phyloP scores from a whole-genome alignment of 805 yeast genomes.

The Spathaspora hagerdaliae region DNA sequence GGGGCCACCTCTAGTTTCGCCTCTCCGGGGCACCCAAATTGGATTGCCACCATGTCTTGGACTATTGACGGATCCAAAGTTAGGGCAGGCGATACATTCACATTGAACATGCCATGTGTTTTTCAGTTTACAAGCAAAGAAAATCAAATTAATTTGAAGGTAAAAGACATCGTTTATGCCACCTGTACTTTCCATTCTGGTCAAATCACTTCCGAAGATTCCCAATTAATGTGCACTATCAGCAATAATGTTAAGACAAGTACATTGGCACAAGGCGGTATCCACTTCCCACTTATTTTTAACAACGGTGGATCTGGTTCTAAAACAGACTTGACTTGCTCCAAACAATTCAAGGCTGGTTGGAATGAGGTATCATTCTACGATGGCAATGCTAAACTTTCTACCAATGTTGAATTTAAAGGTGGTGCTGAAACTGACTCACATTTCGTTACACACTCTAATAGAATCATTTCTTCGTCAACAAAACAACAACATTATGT shows the following conservation, averaged over 20 bases:
- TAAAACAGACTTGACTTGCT: slow-evolving; percentile 13
- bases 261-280: slow-evolving; percentile 13
- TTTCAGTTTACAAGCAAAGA: slow-evolving; percentile 15
- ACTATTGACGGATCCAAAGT: slow-evolving; percentile 10
- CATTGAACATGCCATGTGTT: slow-evolving; percentile 22
- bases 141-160: slow-evolving; percentile 10
- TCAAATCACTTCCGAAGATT: slow-evolving; percentile 10
- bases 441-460: neutral
- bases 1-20: neutral
- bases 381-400: slow-evolving; percentile 13
- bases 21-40: slow-evolving; percentile 4
- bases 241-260: slow-evolving; percentile 7
- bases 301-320: slow-evolving; percentile 14
- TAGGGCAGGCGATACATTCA: slow-evolving; percentile 22
- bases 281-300: slow-evolving; percentile 19
- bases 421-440: neutral
- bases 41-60: slow-evolving; percentile 21
- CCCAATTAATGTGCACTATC: slow-evolving; percentile 15
- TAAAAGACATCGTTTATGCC: slow-evolving; percentile 14
- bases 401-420: slow-evolving; percentile 8
- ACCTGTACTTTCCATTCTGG: slow-evolving; percentile 17
- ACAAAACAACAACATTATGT: slow-evolving; percentile 10
- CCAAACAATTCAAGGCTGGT: slow-evolving; percentile 15
- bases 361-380: slow-evolving; percentile 12
- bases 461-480: slow-evolving; percentile 10